Base-by-base conservation (phyloP, 2,329 filamentous ascomycete species). In the Lachnellula cervina region DNA sequence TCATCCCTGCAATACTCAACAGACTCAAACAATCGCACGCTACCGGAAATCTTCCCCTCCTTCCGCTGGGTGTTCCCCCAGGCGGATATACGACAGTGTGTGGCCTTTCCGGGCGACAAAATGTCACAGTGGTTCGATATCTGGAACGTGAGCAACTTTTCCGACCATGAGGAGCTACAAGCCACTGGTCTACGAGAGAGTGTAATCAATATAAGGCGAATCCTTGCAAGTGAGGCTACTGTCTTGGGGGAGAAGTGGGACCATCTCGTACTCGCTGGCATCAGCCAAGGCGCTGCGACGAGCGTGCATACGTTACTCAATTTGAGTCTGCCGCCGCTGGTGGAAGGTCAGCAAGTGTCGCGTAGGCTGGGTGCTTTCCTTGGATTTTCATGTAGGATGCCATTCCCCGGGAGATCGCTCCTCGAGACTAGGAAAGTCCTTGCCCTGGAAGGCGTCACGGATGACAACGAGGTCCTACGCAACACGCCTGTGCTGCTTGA, bases 231-330 rank as follows among this genome's bases (percentile, higher is more conserved):
- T 14, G 45, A 48, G 23, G 28, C 28, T 32, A 32, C 28, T 8
- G 45, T 16, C n/a, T 23, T 19, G 11, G 19, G 13, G 42, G 45
- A 9, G 16, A 21, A 4, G 25, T 75, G 71, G 67, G 70, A 75
- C 32, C 64, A 65, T 6, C 53, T 78, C 32, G 64, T 78, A 3
- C 61, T 78, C 1, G 73, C 73, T 14, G 76, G 77, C 0, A 75
- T 78, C 49, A 75, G 75, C 49, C 73, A 74, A 68, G 76, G 76
- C 17, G n/a, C n/a, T 14, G 42, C 42, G 17, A 44, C 42, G 11
- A 32, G 28, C n/a, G 19, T 44, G 19, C n/a, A 44, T 13, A 44
- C 42, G n/a, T 21, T 44, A 21, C 42, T 44, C 0, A 19, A 44
- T 13, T 19, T 40, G 38, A n/a, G 14, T 40, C 17, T 40, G 38